Evolutionary conservation across 2,329 filamentous ascomycete species (phyloP).

Genomic region (Fusarium brevicatenulatum): DNA sequence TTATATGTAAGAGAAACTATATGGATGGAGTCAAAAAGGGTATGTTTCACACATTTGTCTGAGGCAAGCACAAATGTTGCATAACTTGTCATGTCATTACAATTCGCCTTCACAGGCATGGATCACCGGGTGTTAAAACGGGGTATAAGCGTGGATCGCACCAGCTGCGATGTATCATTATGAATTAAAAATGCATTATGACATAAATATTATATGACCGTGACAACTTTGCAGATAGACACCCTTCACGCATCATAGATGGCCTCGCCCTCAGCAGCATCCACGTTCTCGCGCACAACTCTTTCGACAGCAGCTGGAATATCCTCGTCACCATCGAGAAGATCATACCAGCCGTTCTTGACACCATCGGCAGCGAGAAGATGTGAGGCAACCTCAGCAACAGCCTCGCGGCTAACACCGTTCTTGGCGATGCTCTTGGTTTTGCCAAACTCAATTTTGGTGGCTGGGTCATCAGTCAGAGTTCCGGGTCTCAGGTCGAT

Average conservation of each 20-base stretch:
- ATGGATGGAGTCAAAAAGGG: not conserved
- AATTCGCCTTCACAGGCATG: not conserved
- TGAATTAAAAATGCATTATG: not conserved
- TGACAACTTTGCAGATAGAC: not conserved
- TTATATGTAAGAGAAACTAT: not conserved
- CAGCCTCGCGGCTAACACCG: constrained; percentile 63
- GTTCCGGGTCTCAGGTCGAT: constrained; percentile 65
- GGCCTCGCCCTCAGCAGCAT: constrained; percentile 64
- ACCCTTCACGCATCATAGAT: constrained; percentile 42
- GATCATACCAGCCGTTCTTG: constrained; percentile 64
- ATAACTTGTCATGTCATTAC: not conserved
- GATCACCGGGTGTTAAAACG: not conserved
- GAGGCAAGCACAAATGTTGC: not conserved
- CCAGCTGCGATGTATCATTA: not conserved
- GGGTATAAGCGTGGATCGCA: not conserved
- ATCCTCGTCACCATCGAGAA: constrained; percentile 64
- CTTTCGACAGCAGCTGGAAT: constrained; percentile 59
- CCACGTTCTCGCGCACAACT: constrained; percentile 60
- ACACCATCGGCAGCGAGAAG: constrained; percentile 62
- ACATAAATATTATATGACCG: not conserved
- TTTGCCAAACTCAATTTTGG: constrained; percentile 60
- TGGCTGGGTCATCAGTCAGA: constrained; percentile 61
- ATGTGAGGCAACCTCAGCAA: constrained; percentile 67
- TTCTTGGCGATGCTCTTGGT: constrained; percentile 50
- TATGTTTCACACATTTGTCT: not conserved